These are phyloP conservation scores for Gossypium rotundifolium DNA, from an alignment of 345 rosid species.

Conservation along the genomic window DNA sequence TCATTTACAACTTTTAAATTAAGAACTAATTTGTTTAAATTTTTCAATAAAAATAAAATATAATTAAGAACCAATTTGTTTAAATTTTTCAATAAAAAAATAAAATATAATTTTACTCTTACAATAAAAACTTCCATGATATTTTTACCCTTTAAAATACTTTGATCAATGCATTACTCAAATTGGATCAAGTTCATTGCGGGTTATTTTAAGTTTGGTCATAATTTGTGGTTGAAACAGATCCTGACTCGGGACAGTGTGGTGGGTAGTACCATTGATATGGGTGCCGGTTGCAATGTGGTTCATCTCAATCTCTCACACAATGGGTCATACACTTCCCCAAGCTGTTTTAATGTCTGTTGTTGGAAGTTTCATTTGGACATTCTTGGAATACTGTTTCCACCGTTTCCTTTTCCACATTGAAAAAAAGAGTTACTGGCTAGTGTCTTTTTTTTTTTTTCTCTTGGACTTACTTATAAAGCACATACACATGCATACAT, in stretches of 20 bases:
- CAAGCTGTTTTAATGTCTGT: conserved; percentile 49
- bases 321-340: conserved; percentile 55
- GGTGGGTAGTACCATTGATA: conserved; percentile 82
- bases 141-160: too few species aligned
- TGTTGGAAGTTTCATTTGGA: conserved; percentile 74
- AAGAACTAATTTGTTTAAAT: too few species aligned
- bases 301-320: conserved; percentile 47
- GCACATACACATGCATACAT: too few species aligned
- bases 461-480: too few species aligned
- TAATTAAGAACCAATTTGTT: too few species aligned
- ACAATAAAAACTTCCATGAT: accelerated
- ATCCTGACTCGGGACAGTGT: conserved; percentile 79
- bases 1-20: too few species aligned
- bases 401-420: conserved; percentile 98
- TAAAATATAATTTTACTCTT: too few species aligned
- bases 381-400: conserved; percentile 77
- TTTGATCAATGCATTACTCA: too few species aligned
- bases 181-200: too few species aligned
- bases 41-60: too few species aligned
- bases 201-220: too few species aligned
- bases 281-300: conserved; percentile 44
- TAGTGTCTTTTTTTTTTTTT: conserved; percentile 21
- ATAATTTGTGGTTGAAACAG: conserved; percentile 27
- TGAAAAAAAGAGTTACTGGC: conserved; percentile 81
- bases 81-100: too few species aligned